Percentiles rank a stretch among this genome's conserved stretches.
phyloP scores from a whole-genome alignment of 192 early-diverging fungal genomes.

The Umbelopsis isabellina region DNA sequence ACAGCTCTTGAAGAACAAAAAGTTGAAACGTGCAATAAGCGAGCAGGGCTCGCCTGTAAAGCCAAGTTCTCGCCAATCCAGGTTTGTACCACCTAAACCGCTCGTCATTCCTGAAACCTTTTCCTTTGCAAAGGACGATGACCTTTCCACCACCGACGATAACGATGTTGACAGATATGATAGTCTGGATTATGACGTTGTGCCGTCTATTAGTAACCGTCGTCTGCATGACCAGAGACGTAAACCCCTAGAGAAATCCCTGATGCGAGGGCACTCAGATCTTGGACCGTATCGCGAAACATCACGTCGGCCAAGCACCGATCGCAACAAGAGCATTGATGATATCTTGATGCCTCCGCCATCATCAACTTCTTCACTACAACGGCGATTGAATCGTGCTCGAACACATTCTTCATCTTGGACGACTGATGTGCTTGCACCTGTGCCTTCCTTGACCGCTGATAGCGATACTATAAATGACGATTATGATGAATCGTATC shows the following conservation, averaged over 20 bases:
- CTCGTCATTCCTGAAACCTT: not conserved
- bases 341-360: slow-evolving; percentile 9
- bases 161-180: not conserved
- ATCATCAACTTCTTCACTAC: not conserved
- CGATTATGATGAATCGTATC: not conserved
- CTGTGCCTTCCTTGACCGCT: slow-evolving; percentile 1
- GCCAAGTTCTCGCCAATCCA: not conserved
- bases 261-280: slow-evolving; percentile 15
- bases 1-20: slow-evolving; percentile 15
- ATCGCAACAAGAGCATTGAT: slow-evolving; percentile 8
- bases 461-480: slow-evolving; percentile 14
- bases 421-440: slow-evolving; percentile 16
- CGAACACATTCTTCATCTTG: not conserved
- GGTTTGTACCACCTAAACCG: not conserved
- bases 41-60: not conserved
- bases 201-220: not conserved
- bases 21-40: slow-evolving; percentile 15
- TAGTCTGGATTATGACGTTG: not conserved
- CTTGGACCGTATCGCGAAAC: not conserved
- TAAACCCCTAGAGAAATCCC: not conserved
- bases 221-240: not conserved
- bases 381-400: slow-evolving; percentile 2
- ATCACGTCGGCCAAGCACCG: not conserved
- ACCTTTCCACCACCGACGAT: not conserved
- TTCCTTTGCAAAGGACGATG: not conserved